These are phyloP conservation scores for Fomitopsis schrenkii DNA, from an alignment of 1,284 basidiomycete genomes.

Conservation along the genomic window DNA sequence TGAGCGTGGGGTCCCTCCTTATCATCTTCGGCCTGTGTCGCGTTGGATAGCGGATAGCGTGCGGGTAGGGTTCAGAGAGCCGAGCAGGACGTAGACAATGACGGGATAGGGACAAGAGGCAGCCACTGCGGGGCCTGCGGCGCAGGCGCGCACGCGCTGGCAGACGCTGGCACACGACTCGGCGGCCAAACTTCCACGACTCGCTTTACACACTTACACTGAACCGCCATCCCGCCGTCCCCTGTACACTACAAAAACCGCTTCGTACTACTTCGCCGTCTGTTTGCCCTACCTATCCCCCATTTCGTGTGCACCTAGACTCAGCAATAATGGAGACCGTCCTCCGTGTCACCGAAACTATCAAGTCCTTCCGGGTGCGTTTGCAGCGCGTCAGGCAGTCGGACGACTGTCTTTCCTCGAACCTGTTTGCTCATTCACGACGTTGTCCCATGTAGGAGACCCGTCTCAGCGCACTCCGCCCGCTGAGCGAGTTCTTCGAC, in stretches of 20 bases:
- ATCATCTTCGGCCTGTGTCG: conserved; percentile 48
- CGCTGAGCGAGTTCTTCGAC: conserved; percentile 86
- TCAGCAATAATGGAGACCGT: conserved; percentile 51
- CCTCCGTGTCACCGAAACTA: conserved; percentile 58
- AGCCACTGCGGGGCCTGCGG: conserved; percentile 6
- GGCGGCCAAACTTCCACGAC: conserved; percentile 1
- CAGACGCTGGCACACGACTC: not conserved
- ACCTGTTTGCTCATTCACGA: not conserved
- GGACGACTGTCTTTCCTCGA: not conserved
- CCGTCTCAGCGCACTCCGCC: conserved; percentile 76
- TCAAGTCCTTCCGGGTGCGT: conserved; percentile 68
- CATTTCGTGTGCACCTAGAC: not conserved
- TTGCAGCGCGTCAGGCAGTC: not conserved
- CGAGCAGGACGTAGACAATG: not conserved
- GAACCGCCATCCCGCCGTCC: conserved; percentile 5
- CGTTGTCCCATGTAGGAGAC: conserved; percentile 58
- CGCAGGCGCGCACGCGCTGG: not conserved
- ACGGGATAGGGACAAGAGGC: conserved; percentile 3
- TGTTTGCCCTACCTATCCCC: not conserved
- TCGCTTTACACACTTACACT: conserved; percentile 7
- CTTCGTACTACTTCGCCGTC: conserved; percentile 4
- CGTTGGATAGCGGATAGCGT: not conserved
- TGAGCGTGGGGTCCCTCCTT: conserved; percentile 67
- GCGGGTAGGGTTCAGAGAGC: not conserved
- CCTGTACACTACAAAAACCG: not conserved